Percentiles rank a stretch among this genome's conserved stretches.
These are phyloP conservation scores for Themeda triandra DNA, from an alignment of 176 grass and related monocot species.

Conservation along the genomic window DNA sequence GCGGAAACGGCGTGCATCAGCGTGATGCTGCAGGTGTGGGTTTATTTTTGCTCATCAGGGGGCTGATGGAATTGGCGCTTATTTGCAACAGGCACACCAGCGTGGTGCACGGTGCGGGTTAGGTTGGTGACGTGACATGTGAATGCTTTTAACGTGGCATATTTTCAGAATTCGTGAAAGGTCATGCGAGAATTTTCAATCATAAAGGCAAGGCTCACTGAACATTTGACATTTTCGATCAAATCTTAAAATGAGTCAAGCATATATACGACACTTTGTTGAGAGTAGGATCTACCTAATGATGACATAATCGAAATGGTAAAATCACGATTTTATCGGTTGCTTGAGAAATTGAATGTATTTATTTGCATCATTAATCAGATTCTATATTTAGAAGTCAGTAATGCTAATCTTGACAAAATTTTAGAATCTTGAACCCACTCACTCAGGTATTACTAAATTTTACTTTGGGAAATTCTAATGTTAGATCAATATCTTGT, in stretches of 20 bases:
- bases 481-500: background rate
- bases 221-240: background rate
- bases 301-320: too few relatives aligned
- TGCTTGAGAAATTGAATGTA: background rate
- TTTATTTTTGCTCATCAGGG: background rate
- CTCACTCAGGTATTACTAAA: background rate
- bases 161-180: background rate
- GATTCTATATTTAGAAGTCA: background rate
- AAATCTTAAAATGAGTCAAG: background rate
- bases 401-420: background rate
- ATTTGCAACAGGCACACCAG: background rate
- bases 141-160: background rate
- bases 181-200: background rate
- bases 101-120: background rate
- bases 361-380: background rate
- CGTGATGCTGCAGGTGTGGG: background rate
- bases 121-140: constrained; percentile 12
- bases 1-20: constrained; percentile 8
- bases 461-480: background rate
- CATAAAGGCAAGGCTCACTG: background rate
- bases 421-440: background rate
- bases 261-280: background rate
- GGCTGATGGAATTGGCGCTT: background rate
- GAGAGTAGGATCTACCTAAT: background rate
- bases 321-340: background rate